phyloP scores from a whole-genome alignment of 768 basidiomycete genomes.

The Termitomyces sp. region DNA sequence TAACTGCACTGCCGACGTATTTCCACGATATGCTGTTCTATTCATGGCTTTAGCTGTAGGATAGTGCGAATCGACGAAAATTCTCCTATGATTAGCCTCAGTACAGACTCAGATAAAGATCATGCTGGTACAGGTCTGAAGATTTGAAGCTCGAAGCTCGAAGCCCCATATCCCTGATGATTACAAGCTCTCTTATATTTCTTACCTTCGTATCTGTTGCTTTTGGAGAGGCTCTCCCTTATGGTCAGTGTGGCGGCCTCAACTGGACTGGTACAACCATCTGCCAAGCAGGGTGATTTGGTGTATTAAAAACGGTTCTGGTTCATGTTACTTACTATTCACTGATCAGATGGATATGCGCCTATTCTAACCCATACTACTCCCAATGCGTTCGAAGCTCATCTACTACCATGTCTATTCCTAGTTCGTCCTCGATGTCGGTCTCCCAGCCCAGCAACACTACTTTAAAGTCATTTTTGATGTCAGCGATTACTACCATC shows the following conservation, averaged over 20 bases:
- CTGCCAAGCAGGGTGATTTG: conserved; percentile 22
- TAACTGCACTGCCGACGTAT: neutral
- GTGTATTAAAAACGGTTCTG: neutral
- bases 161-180: neutral
- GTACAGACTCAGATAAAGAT: neutral
- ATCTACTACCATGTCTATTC: conserved; percentile 1
- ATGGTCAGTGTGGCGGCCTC: conserved; percentile 28
- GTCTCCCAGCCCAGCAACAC: neutral
- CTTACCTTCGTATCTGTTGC: conserved; percentile 3
- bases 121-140: neutral
- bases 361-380: conserved; percentile 27
- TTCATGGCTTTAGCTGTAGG: neutral
- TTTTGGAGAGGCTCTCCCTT: conserved; percentile 15
- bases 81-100: neutral
- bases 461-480: neutral
- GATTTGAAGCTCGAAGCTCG: neutral
- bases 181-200: conserved; percentile 3
- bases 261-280: conserved; percentile 28
- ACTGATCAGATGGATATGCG: conserved; percentile 25
- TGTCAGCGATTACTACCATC: conserved; percentile 10
- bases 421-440: neutral
- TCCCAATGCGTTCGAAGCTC: conserved; percentile 28
- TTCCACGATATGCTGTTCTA: neutral
- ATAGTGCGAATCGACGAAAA: neutral
- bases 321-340: neutral